A percentile compares a stretch with the other conserved stretches of the same genome.
These are phyloP conservation scores for Colletotrichum salicis DNA, from an alignment of 2,329 filamentous ascomycete species.

Conservation along the genomic window DNA sequence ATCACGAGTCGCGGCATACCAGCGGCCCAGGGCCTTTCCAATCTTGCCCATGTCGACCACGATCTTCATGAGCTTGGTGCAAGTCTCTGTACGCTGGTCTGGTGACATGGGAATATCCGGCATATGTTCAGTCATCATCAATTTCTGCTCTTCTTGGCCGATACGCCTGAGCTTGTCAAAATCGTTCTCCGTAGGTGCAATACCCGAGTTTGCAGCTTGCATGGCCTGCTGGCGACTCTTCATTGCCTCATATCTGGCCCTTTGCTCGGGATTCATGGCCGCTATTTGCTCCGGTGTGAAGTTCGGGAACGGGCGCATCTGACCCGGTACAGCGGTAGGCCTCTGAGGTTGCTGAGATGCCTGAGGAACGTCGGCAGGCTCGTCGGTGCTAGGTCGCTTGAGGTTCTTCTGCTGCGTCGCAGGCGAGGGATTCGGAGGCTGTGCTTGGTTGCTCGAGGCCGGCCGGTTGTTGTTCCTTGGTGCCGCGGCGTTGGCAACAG, in stretches of 20 bases:
- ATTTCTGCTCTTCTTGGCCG: conserved; percentile 53
- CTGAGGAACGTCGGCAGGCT: conserved; percentile 43
- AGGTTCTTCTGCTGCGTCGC: conserved; percentile 55
- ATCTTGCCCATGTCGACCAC: conserved; percentile 56
- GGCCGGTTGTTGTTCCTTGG: conserved; percentile 43
- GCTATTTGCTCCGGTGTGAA: conserved; percentile 52
- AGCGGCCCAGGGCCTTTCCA: conserved; percentile 55
- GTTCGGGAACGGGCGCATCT: conserved; percentile 38
- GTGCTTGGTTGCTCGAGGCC: conserved; percentile 47
- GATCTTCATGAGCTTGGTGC: conserved; percentile 54
- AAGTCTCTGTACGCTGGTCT: conserved; percentile 56
- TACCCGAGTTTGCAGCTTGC: conserved; percentile 17
- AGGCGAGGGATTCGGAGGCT: conserved; percentile 51
- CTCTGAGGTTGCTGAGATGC: conserved; percentile 36
- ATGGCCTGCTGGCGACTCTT: conserved; percentile 38
- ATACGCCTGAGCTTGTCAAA: conserved; percentile 47
- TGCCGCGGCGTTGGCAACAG: conserved; percentile 27
- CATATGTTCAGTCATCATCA: conserved; percentile 52
- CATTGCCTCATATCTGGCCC: conserved; percentile 54
- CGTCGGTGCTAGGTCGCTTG: conserved; percentile 63
- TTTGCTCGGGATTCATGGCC: conserved; percentile 56
- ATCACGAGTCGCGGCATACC: conserved; percentile 61
- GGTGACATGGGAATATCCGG: conserved; percentile 59
- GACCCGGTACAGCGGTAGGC: conserved; percentile 7
- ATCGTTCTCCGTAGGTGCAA: conserved; percentile 16